Base-by-base conservation (phyloP, 768 basidiomycete species). In the Kwoniella dendrophila region DNA sequence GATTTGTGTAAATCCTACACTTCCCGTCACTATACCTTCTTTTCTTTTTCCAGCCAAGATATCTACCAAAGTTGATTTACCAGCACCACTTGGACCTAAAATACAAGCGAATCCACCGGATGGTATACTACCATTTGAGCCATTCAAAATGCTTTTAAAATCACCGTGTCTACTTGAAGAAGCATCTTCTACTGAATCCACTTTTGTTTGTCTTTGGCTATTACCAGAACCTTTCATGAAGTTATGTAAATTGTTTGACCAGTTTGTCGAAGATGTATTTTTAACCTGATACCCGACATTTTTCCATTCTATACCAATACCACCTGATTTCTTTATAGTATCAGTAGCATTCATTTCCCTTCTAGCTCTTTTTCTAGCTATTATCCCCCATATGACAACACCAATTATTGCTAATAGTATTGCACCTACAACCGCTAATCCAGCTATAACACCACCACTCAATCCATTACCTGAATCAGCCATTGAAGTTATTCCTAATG, bases 11-110 rank as follows among this genome's bases (percentile, higher is more conserved):
- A 87, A 88, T 3, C 82, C 73, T 48, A 94, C 88, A 2, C 78
- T 78, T 2, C 94, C 94, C 1, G 85, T 82, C 1, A 83, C 82
- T 2, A 81, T 72, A 0, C 93, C 94, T 0, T 84, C 83, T 80
- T 96, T 97, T 67, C 80, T 81, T 76, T 89, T 93, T 1, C 88
- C 87, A 0, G 92, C 90, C 10, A 98, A 84, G 36, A 96, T 86
- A 72, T 98, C 94, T 18, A 96, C 87, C 36, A 97, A 82, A 0
- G 93, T 92, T 0, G 90, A 91, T 78, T 95, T 95, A 43, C 92
- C 92, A 18, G 92, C 90, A 57, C 92, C 93, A 68, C 89, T 90
- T 0, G 94, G 92, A 0, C 94, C 94, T 2, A 97, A 84, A 57
- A 96, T 86, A n/a, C 90, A 90, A 84, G 92, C 87, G 82, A 96